Evolutionary conservation across 148 eudicot genomes (phyloP).

Genomic region (Vaccinium myrtillus): DNA sequence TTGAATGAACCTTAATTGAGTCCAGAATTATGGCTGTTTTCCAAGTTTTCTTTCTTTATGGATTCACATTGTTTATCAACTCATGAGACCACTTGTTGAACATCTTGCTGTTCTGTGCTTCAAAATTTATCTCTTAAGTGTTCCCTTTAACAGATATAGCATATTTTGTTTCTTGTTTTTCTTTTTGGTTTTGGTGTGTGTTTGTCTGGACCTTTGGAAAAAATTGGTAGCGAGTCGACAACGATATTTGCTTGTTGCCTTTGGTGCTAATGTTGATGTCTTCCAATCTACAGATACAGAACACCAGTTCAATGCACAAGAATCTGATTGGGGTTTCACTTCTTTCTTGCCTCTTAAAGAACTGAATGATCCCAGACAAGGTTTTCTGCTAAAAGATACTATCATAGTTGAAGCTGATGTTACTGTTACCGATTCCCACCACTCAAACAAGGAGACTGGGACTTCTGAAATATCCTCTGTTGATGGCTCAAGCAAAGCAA

Average conservation of each 20-base stretch:
- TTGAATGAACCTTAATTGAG: not conserved
- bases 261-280: not conserved
- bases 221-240: conserved; percentile 20
- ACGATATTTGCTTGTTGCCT: conserved; percentile 19
- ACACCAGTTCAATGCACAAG: conserved; percentile 79
- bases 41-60: conserved; percentile 14
- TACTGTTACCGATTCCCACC: conserved; percentile 76
- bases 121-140: not conserved
- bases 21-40: not conserved
- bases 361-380: conserved; percentile 71
- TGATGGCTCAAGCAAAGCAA: not conserved
- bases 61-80: conserved; percentile 28
- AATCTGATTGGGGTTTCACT: conserved; percentile 98
- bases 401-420: conserved; percentile 83
- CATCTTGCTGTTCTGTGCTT: not conserved
- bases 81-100: not conserved
- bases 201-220: conserved; percentile 2
- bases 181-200: too few relatives aligned
- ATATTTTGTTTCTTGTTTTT: too few relatives aligned
- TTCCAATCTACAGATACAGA: conserved; percentile 70
- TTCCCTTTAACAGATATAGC: not conserved
- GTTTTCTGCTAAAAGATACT: conserved; percentile 78
- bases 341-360: conserved; percentile 93
- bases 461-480: not conserved
- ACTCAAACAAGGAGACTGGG: conserved; percentile 78